These are phyloP conservation scores for Sugiyamaella castrensis DNA, from an alignment of 1,139 yeast species.

Conservation along the genomic window DNA sequence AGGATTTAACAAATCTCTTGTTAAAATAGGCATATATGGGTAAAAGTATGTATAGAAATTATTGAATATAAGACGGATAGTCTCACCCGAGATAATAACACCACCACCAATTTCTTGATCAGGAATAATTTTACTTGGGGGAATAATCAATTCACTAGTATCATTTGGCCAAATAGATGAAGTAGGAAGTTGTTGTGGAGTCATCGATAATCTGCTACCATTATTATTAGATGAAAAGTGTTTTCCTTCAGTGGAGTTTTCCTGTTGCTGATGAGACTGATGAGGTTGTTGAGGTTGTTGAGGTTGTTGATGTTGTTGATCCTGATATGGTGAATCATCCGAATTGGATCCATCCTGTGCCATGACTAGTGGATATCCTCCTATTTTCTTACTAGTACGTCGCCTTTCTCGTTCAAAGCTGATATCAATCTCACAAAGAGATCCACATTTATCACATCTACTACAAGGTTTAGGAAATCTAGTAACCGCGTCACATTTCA, in stretches of 20 bases:
- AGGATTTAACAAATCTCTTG: slow-evolving; percentile 19
- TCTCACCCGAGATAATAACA: slow-evolving; percentile 13
- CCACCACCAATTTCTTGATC: slow-evolving; percentile 3
- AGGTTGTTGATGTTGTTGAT: no score
- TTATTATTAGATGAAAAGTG: no score
- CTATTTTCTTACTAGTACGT: slow-evolving; percentile 1
- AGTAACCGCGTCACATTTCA: slow-evolving; percentile 26
- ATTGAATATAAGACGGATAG: slow-evolving; percentile 15
- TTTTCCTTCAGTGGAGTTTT: not conserved
- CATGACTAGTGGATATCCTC: not conserved
- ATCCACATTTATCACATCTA: slow-evolving; percentile 18
- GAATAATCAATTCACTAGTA: slow-evolving; percentile 1
- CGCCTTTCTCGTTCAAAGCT: slow-evolving; percentile 11
- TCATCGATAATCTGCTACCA: not conserved
- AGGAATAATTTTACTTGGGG: not conserved
- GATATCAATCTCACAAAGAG: slow-evolving; percentile 24
- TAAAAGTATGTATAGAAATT: slow-evolving; percentile 17
- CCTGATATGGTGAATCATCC: no score
- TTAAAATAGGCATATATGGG: slow-evolving; percentile 21
- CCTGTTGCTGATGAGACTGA: not conserved
- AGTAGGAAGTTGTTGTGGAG: not conserved
- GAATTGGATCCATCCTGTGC: no score
- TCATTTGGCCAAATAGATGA: slow-evolving; percentile 4
- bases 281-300: not conserved
- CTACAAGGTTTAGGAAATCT: slow-evolving; percentile 26